Evolutionary conservation across 345 rosid genomes (phyloP), one percentile per base, ranked within the genome.

Genomic region (Dipteronia dyeriana): DNA sequence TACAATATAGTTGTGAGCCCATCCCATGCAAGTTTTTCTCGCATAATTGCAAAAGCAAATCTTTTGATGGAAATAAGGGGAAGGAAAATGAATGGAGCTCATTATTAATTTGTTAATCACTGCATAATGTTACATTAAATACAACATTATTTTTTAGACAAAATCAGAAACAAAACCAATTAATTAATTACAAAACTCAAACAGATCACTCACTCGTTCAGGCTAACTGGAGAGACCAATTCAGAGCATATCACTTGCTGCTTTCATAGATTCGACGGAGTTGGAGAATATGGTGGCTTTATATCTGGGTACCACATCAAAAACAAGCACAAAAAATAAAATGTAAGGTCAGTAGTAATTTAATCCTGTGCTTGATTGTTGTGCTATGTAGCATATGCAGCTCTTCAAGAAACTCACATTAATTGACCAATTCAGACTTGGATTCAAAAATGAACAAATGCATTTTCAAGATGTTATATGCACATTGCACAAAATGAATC

Each of bases 231-330:
- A 34, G 43, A 20, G 19, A 61, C 29, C 31, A 3, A 41, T 41
- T 41, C 43, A 34, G 43, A 71, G 29, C 75, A 51, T 16, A 26
- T 16, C 16, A 26, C 43, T 70, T 1, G 7, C 25, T 38, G 53
- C 45, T 14, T 26, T 75, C 65, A 66, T 11, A 86, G 89, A 85
- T 86, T 84, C 9, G 82, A 84, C 64, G 92, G 90, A 26, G 89
- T 85, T 11, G 90, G 87, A 17, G 89, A 91, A 68, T 92, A 84
- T 0, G 88, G 92, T 6, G 90, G 93, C 79, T 82, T 88, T 86
- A 87, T 23, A 80, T 87, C 90, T 2, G 91, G 89, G 76, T 86
- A 85, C 92, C 81, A 77, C 76, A 79, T 53, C 57, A 29, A 47
- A 17, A 43, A 66, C 6, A 78, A 57, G 0, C 0, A 57, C 7